These are phyloP conservation scores for Pochonia chlamydosporia DNA, from an alignment of 2,329 filamentous ascomycete genomes.

Conservation along the genomic window DNA sequence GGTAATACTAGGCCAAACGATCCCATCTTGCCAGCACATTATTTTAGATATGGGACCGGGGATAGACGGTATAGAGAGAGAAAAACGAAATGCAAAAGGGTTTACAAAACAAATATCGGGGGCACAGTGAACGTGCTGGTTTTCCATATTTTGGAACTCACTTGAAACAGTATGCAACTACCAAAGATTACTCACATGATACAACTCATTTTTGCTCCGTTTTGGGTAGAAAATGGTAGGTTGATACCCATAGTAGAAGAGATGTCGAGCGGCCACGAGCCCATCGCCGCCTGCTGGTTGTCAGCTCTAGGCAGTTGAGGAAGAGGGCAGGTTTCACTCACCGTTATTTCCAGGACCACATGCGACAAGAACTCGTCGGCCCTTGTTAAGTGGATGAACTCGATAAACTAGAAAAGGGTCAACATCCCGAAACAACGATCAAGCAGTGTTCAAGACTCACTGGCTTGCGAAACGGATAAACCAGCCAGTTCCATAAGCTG, in stretches of 20 bases:
- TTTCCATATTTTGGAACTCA: neutral
- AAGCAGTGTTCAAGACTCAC: conserved; percentile 36
- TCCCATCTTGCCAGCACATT: neutral
- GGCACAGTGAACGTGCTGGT: neutral
- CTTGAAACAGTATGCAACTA: neutral
- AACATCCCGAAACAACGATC: neutral
- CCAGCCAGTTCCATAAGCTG: conserved; percentile 97
- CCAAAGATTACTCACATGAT: conserved; percentile 52
- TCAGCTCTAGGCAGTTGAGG: neutral
- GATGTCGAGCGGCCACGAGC: conserved; percentile 86
- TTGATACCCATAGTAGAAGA: conserved; percentile 85
- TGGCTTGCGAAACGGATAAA: conserved; percentile 84
- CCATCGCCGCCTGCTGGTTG: conserved; percentile 75
- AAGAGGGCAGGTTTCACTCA: conserved; percentile 18
- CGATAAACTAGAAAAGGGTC: conserved; percentile 58
- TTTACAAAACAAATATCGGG: neutral
- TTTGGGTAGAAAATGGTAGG: conserved; percentile 93
- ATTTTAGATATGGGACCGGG: neutral
- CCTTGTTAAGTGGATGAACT: conserved; percentile 69
- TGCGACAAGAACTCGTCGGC: conserved; percentile 74
- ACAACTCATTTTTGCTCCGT: conserved; percentile 82
- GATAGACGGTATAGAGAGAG: conserved; percentile 1
- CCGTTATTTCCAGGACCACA: conserved; percentile 80
- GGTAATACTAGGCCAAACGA: neutral
- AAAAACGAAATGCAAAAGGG: conserved; percentile 3